Evolutionary conservation across 441 rosid genomes (phyloP), one percentile per base, ranked within the genome.

Genomic region (Syzygium malaccense): DNA sequence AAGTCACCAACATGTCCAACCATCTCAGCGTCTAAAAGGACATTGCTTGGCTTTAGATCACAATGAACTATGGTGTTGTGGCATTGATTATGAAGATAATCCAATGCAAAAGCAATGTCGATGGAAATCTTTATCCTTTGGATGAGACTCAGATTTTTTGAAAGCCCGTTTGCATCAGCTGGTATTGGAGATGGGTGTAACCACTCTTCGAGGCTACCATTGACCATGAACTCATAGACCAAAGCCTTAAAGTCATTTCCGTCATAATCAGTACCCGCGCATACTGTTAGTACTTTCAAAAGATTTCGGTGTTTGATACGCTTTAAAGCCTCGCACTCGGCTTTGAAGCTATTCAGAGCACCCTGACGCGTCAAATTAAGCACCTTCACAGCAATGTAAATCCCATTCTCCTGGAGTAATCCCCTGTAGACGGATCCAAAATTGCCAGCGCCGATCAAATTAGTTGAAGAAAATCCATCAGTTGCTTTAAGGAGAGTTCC

Each of bases 81-180:
- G 45, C 45, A 66, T 32, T 66, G 45, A 13, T 66, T 66, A 32
- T 66, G 78, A 32, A 66, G 45, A 66, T 66, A 66, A 8, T 66
- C 45, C 7, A 66, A 4, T 18, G 45, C 45, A 8, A 18, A 66
- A 66, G 45, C 14, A 32, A 66, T 66, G 25, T 66, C 14, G 0
- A 66, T 66, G 45, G 45, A 8, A 32, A 66, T 66, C 0, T 2
- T 66, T 18, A 66, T 32, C 45, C 78, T 32, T 66, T 8, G 45
- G 0, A 66, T 66, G 14, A 66, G 25, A 66, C 6, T 32, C 45
- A 66, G 4, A 32, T 1, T 1, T 32, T 32, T 66, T 30, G 75
- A 14, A 19, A 1, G 45, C 41, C 25, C 25, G 1, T 2, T 3
- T 10, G 0, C 78, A 0, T 32, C 1, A 17, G 7, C 7, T 66